Evolutionary conservation across 345 rosid species (phyloP), one percentile per base, ranked within the genome.

Genomic region (Mangifera indica): DNA sequence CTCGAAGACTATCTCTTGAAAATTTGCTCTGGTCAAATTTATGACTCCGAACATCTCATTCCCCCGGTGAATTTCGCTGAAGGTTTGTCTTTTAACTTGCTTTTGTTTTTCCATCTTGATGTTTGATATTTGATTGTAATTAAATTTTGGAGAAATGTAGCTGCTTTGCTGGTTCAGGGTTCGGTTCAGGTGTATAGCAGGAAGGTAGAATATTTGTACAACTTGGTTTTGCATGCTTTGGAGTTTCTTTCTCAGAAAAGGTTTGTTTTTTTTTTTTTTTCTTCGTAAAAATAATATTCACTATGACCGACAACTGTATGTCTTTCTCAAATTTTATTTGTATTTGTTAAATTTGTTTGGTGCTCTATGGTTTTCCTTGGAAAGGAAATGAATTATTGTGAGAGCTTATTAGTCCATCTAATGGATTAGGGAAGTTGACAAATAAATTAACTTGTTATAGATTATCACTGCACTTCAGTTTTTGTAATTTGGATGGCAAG

Each of bases 161-260:
- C 99, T 81, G 99, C 99, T 75, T 85, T 95, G 83, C 82, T 95
- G 80, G 89, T 95, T 83, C 99, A 95, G 87, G 97, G 97, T 63
- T 95, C 99, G 40, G 91, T 87, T 70, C 99, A 95, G 74, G 99
- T 95, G 59, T 95, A 95, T 63, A 89, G 99, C 85, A 82, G 94
- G 82, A 95, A 95, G 76, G 99, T 95, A 14, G 99, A 95, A 79
- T 95, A 95, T 82, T 74, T 95, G 22, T 93, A 93, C 80, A 89
- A 82, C 77, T 83, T 95, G 88, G 98, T 95, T 60, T 78, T 95
- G 77, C 99, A 92, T 79, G 84, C 96, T 44, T 87, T 95, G 88
- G 96, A 93, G 77, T 95, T 89, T 86, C 88, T 95, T 75, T 93
- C 97, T 25, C 84, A 84, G 63, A 86, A 86, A 74, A 88, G 98